These are phyloP conservation scores for Ustilago sp. DNA, from an alignment of 1,284 basidiomycete species.

Conservation along the genomic window DNA sequence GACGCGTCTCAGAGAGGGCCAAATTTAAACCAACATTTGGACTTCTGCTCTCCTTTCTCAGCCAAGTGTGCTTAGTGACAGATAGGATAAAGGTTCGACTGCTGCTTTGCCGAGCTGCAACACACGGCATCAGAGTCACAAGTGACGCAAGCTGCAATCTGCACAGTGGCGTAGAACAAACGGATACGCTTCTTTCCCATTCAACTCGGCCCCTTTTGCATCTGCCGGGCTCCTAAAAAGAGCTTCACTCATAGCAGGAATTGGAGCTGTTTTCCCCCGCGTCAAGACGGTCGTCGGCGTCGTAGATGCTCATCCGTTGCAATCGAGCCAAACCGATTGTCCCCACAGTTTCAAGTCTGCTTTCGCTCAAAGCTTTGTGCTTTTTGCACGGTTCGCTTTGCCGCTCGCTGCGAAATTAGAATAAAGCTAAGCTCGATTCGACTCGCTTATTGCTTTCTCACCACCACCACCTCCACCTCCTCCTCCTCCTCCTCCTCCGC, in stretches of 20 bases:
- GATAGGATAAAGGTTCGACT: slow-evolving; percentile 23
- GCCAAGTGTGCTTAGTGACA: neutral
- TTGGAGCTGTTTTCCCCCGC: neutral
- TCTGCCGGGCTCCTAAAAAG: slow-evolving; percentile 6
- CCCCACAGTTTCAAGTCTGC: neutral
- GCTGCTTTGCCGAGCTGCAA: slow-evolving; percentile 2
- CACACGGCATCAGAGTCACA: neutral
- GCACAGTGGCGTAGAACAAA: slow-evolving; percentile 21
- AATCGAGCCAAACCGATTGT: neutral
- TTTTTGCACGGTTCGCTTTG: neutral
- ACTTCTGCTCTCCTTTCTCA: neutral
- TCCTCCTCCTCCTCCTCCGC: neutral
- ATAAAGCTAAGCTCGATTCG: neutral
- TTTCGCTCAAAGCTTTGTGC: slow-evolving; percentile 6
- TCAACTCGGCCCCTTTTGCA: slow-evolving; percentile 10
- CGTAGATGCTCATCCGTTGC: slow-evolving; percentile 1
- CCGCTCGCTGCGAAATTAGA: slow-evolving; percentile 12
- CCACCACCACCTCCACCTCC: slow-evolving; percentile 26
- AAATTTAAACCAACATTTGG: slow-evolving; percentile 27
- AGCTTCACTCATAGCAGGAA: neutral
- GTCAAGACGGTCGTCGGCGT: neutral
- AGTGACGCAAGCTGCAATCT: slow-evolving; percentile 6
- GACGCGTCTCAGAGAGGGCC: neutral
- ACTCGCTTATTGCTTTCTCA: slow-evolving; percentile 3
- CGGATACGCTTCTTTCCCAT: neutral